A percentile compares a stretch with the other conserved stretches of the same genome.
These are phyloP conservation scores for Arthrobotrys sphaeroides DNA, from an alignment of 2,329 filamentous ascomycete species.

Conservation along the genomic window DNA sequence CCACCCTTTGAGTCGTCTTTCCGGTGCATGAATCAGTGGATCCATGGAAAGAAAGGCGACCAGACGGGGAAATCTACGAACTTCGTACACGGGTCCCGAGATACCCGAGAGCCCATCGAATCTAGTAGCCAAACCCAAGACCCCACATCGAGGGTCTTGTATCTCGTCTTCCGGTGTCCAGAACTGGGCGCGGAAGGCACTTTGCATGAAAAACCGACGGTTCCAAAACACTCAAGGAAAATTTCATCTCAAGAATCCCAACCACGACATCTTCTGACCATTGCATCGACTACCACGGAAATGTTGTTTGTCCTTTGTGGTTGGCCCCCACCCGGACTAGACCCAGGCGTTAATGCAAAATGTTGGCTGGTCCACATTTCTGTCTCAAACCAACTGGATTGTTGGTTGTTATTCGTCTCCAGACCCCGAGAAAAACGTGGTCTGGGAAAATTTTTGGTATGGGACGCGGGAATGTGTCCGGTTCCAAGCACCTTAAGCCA, in stretches of 20 bases:
- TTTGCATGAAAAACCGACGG: background rate
- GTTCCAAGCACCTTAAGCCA: conserved; percentile 36
- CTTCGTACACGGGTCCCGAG: conserved; percentile 30
- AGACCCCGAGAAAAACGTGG: conserved; percentile 48
- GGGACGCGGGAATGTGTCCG: conserved; percentile 49
- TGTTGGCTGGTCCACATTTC: conserved; percentile 13
- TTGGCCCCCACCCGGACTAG: conserved; percentile 18
- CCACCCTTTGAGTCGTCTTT: background rate
- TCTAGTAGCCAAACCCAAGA: conserved; percentile 14
- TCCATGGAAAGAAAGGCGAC: conserved; percentile 9
- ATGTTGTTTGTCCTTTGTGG: conserved; percentile 1
- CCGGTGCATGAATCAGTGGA: background rate
- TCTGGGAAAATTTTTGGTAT: conserved; percentile 43
- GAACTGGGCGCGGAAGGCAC: background rate
- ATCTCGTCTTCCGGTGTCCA: background rate
- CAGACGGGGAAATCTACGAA: conserved; percentile 16
- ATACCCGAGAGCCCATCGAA: conserved; percentile 18
- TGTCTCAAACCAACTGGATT: conserved; percentile 32
- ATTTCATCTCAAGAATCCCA: background rate
- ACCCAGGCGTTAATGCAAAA: conserved; percentile 5
- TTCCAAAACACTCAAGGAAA: background rate
- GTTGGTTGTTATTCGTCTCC: conserved; percentile 50
- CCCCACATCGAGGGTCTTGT: background rate
- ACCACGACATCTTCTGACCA: background rate
- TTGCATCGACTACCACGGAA: background rate